Base-by-base conservation (phyloP, 768 basidiomycete species). In the Mycena amicta region DNA sequence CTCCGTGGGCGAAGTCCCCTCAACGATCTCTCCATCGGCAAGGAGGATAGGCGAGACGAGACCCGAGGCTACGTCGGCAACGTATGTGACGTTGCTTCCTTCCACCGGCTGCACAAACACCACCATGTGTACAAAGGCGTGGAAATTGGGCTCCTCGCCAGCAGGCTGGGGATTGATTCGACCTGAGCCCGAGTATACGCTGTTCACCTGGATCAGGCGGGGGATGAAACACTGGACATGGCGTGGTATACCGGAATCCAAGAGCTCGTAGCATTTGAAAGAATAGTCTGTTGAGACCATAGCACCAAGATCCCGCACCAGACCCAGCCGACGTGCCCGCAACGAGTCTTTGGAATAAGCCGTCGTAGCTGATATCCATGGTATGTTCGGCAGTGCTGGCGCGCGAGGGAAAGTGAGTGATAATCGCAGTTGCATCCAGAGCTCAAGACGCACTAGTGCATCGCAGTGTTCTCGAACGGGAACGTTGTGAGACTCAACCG, bases 41-140 rank as follows among this genome's bases (percentile, higher is more conserved):
- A 68, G 56, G 6, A 66, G 61, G 11, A 68, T 61, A 1, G 67
- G 67, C 26, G 56, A 59, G 29, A 64, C 62, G 11, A 57, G 51
- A 2, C 61, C 57, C 4, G 60, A 43, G 2, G 45, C 61, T n/a
- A 60, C 63, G 40, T 68, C 67, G 8, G 66, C 63, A 13, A 68
- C 15, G 46, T 64, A 68, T n/a, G 67, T 68, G 12, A 49, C 50
- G 50, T 62, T 64, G 33, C 61, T 64, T 22, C 57, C 57, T 25
- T 52, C 56, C 1, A 45, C 53, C 2, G 67, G 67, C 37, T 68
- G 67, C 23, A 68, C 63, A 20, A 68, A 68, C 16, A 68, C 47
- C 18, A 68, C 55, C 61, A 64, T 62, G 40, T 68, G 67, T 20
- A 61, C 59, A 29, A 68, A 66, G 16, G 61, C 49, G 16, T 57